A percentile compares a stretch with the other conserved stretches of the same genome.
Evolutionary conservation across 2,329 filamentous ascomycete species (phyloP).

Genomic region (Colletotrichum eleusines): DNA sequence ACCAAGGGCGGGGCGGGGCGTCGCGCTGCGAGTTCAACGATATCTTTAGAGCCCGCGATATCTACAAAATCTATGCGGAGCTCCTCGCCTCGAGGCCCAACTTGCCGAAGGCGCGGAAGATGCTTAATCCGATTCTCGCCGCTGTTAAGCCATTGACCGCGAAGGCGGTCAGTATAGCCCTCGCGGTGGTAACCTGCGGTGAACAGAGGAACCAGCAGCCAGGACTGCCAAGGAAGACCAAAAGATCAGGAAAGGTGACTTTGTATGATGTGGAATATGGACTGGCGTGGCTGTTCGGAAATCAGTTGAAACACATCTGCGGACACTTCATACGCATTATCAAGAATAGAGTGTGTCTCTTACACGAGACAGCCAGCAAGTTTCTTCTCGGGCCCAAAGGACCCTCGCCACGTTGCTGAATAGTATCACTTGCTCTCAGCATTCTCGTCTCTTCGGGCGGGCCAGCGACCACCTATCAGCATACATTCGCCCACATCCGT

Average conservation of each 20-base stretch:
- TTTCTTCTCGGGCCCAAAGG: slow-evolving; percentile 39
- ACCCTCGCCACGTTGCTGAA: neutral
- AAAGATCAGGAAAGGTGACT: neutral
- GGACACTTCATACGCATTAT: slow-evolving; percentile 42
- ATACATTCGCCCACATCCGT: neutral
- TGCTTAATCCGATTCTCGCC: slow-evolving; percentile 42
- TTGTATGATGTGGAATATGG: slow-evolving; percentile 41
- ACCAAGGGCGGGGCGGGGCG: slow-evolving; percentile 34
- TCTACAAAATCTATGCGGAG: slow-evolving; percentile 40
- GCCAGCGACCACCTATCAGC: neutral
- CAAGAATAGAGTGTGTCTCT: slow-evolving; percentile 43
- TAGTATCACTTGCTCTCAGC: no score
- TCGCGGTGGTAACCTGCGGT: slow-evolving; percentile 27
- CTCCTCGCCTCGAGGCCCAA: slow-evolving; percentile 40
- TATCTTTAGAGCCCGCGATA: slow-evolving; percentile 38
- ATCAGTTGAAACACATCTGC: slow-evolving; percentile 41
- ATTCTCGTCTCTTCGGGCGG: neutral
- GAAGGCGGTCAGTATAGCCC: slow-evolving; percentile 41
- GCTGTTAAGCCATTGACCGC: slow-evolving; percentile 41
- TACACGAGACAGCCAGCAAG: slow-evolving; percentile 45
- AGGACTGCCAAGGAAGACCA: neutral
- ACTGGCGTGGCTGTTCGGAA: slow-evolving; percentile 42
- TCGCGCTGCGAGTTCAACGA: slow-evolving; percentile 38
- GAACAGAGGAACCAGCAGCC: neutral
- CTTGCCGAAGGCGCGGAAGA: slow-evolving; percentile 28